Conservation (phyloP, 148 eudicot species). For the Camellia lanceoleosa region DNA sequence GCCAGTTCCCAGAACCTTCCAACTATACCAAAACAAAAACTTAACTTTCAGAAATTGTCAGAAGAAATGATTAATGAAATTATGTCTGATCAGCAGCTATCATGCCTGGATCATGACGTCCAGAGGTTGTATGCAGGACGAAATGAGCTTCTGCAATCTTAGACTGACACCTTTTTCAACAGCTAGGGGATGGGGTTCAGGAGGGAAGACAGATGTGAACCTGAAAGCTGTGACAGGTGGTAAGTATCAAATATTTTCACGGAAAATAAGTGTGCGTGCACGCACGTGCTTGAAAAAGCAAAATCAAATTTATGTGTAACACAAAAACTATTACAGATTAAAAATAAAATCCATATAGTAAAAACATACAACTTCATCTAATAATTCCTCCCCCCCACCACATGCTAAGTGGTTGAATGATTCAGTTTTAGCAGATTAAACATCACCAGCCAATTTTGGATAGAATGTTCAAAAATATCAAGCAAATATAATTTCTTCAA, state of each 20-base stretch:
- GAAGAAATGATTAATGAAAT: slow-evolving; percentile 5
- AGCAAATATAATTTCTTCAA: no score
- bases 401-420: neutral
- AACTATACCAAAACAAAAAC: slow-evolving; percentile 41
- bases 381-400: no score
- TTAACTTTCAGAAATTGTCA: neutral
- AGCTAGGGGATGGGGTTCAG: slow-evolving; percentile 79
- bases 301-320: neutral
- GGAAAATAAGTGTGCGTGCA: neutral
- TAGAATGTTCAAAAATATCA: neutral
- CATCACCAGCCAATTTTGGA: neutral
- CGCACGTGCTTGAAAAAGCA: neutral
- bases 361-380: neutral
- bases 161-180: slow-evolving; percentile 29
- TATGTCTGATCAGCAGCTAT: slow-evolving; percentile 7
- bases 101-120: slow-evolving; percentile 88
- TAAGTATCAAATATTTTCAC: slow-evolving; percentile 19
- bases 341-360: neutral
- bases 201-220: slow-evolving; percentile 84
- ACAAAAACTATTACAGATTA: neutral
- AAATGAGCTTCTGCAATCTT: slow-evolving; percentile 42
- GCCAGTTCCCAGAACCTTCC: slow-evolving; percentile 99
- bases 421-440: neutral
- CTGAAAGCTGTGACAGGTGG: slow-evolving; percentile 67
- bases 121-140: slow-evolving; percentile 73